Base-by-base conservation (phyloP, 225 moss, liverwort and hornwort genomes). In the Antitrichia curtipendula region DNA sequence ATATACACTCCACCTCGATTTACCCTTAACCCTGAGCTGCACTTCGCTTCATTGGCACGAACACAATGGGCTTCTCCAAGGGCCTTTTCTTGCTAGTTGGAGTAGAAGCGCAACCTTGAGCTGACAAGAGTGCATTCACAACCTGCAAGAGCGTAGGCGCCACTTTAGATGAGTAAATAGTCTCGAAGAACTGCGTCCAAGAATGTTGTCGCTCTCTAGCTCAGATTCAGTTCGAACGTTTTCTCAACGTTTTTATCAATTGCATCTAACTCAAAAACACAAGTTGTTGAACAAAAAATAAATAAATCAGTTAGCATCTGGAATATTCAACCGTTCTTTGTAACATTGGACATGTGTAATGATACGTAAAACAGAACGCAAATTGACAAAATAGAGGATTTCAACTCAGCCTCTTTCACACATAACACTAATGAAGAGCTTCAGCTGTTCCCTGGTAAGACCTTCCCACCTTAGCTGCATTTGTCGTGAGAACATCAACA, bases 21-120 rank as follows among this genome's bases (percentile, higher is more conserved):
- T 88, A 31, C 38, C 73, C 54, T 89, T 52, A 93, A 80, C 93
- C 93, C 88, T 83, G 93, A 60, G 90, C 93, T 82, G 86, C 87
- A 69, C 93, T 86, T 82, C 93, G 91, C 75, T 93, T 93, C 93
- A 91, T 83, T 62, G 93, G 91, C 86, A 88, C 88, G 73, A 90
- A 88, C 82, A 88, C 91, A 74, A 85, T 91, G 40, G 90, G 90
- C 87, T 93, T 89, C 86, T 93, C 90, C 86, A 90, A 56, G 54
- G 91, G 93, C 85, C 93, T 90, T 52, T 93, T 93, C 85, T 93
- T 93, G 90, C 88, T 84, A n/a, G 86, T 86, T n/a, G 93, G 86
- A 87, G 90, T 85, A 81, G 91, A 81, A 45, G 90, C 86, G 90
- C 93, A 91, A 80, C 89, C 90, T 86, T 93, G 93, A 86, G 91